phyloP scores from a whole-genome alignment of 805 yeast species.

The Candida silvatica region DNA sequence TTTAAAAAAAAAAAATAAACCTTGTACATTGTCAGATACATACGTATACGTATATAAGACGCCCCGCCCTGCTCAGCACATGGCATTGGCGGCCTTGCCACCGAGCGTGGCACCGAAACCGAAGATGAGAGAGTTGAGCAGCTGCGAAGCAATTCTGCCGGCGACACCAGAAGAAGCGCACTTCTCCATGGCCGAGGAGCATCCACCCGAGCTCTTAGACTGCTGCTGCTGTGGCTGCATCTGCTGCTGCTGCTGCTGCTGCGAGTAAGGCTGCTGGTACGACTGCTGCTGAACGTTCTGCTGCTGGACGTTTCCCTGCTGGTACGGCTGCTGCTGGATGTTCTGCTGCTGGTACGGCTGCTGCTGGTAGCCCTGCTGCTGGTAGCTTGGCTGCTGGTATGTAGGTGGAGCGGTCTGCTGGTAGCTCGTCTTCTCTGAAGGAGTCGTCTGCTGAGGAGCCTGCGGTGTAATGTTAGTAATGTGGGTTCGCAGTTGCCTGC shows the following conservation, averaged over 20 bases:
- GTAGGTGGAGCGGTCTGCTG: too few relatives aligned
- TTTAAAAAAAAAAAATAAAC: too few relatives aligned
- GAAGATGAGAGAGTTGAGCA: slow-evolving; percentile 89
- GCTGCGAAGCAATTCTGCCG: too few relatives aligned
- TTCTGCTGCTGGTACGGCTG: slow-evolving; percentile 3
- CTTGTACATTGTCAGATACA: too few relatives aligned
- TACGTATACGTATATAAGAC: background rate
- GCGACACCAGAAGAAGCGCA: too few relatives aligned
- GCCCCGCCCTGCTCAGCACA: slow-evolving; percentile 32
- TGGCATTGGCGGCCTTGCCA: slow-evolving; percentile 66
- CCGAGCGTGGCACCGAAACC: slow-evolving; percentile 98
- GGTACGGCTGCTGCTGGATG: background rate
- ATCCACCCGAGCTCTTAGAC: slow-evolving; percentile 18
- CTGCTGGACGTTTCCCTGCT: slow-evolving; percentile 5
- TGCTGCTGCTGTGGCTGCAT: slow-evolving; percentile 25
- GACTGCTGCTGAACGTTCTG: slow-evolving; percentile 7
- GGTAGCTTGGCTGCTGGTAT: too few relatives aligned
- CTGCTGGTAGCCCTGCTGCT: slow-evolving; percentile 5
- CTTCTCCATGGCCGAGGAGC: slow-evolving; percentile 47
- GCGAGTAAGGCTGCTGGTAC: slow-evolving; percentile 9
- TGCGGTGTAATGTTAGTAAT: too few relatives aligned
- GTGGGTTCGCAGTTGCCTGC: too few relatives aligned
- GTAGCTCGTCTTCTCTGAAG: too few relatives aligned
- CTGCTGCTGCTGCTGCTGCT: slow-evolving; percentile 16
- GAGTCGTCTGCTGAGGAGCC: too few relatives aligned